Conservation (phyloP, 169 alveolate species). For the Plasmodium billcollinsi region DNA sequence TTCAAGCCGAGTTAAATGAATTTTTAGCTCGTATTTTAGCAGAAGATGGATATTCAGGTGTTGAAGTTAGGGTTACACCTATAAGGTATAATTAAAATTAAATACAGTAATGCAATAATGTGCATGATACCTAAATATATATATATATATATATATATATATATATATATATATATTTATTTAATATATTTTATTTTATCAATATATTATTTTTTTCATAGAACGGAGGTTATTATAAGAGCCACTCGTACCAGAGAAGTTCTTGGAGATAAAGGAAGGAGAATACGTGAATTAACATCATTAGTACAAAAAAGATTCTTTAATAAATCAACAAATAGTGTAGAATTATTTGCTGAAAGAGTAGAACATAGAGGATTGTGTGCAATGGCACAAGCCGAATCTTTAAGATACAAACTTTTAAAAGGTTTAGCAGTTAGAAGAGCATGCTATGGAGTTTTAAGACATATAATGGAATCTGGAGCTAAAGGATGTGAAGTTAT, state of each 20-base stretch:
- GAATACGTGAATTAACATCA: constrained; percentile 97
- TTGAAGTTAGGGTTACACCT: constrained; percentile 96
- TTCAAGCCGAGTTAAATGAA: constrained; percentile 99
- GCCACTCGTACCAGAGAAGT: constrained; percentile 99
- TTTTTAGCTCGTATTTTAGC: constrained; percentile 97
- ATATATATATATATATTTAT: not conserved
- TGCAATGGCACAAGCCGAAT: constrained; percentile 99
- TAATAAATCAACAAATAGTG: constrained; percentile 96
- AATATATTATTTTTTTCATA: constrained; percentile 72
- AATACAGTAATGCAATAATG: not conserved
- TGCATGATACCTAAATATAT: not conserved
- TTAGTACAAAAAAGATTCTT: constrained; percentile 97
- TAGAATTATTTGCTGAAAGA: constrained; percentile 97
- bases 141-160: constrained; percentile 20
- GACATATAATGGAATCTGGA: constrained; percentile 98
- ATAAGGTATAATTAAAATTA: constrained; percentile 77
- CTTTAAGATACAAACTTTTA: constrained; percentile 97
- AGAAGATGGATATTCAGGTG: constrained; percentile 99
- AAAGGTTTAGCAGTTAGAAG: constrained; percentile 99
- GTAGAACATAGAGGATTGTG: constrained; percentile 97
- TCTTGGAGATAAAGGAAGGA: constrained; percentile 97
- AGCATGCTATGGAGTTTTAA: constrained; percentile 98
- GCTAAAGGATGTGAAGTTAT: constrained; percentile 99
- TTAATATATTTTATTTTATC: not conserved
- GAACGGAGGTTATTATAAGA: constrained; percentile 97